Evolutionary conservation across 495 filamentous ascomycete species (phyloP), one percentile per base, ranked within the genome.

Genomic region (Ramalina intermedia): DNA sequence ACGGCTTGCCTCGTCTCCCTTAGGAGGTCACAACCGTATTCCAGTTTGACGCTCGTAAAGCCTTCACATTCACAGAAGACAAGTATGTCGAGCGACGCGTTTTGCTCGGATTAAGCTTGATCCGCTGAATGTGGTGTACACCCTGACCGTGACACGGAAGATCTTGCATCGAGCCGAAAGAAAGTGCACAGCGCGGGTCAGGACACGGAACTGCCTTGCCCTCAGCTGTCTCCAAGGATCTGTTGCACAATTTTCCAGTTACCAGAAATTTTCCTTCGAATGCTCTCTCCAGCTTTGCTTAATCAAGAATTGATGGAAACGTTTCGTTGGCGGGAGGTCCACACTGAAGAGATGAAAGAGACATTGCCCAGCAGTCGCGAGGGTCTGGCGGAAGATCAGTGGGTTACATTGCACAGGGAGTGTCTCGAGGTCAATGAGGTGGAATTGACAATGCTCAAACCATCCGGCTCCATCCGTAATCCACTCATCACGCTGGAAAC

Each of bases 401-500:
- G 37, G 43, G 40, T 52, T 49, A 35, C 41, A 52, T 49, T 52
- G 46, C 27, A 52, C 36, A 24, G 5, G 50, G 37, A 52, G 46
- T 35, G 24, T 52, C n/a, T 52, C 46, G 29, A 52, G 46, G 35
- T 52, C 37, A 17, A 5, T 49, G 37, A 52, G 46, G 26, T 52
- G 46, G 50, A 29, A 42, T 52, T 52, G 41, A 41, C 41, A 52
- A 33, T 52, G 41, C 33, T 41, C 46, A 49, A 49, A 49, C 50
- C 41, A 52, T 41, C 45, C 26, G 35, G 50, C 23, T 17, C 16
- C 35, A 49, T 6, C 42, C 35, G 46, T 59, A 35, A 54, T 59
- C 57, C 46, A 59, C 45, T 58, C 35, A 29, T 59, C 47, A 27
- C 43, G 57, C 38, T 58, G 18, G 41, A 59, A 55, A 45, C 51